These are phyloP conservation scores for Kodamaea anthophila DNA, from an alignment of 1,139 yeast species.

Conservation along the genomic window DNA sequence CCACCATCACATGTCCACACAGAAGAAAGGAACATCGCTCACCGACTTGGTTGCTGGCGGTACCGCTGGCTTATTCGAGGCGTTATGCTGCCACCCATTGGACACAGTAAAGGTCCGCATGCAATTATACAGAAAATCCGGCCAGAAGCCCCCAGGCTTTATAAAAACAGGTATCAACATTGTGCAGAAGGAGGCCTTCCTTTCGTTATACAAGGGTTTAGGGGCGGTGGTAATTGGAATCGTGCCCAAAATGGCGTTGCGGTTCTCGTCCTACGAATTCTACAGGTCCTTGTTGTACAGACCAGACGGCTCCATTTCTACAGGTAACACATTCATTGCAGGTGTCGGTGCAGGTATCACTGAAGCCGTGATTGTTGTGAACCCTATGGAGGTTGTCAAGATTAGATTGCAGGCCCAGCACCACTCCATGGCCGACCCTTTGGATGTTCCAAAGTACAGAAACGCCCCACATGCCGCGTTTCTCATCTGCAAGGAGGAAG, in stretches of 20 bases:
- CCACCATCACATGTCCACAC: constrained; percentile 22
- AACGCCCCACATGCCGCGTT: constrained; percentile 91
- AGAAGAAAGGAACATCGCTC: constrained; percentile 38
- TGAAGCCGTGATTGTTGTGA: constrained; percentile 90
- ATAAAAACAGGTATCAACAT: constrained; percentile 74
- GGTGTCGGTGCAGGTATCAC: constrained; percentile 98
- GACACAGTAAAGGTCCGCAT: constrained; percentile 94
- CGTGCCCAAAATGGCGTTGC: constrained; percentile 96
- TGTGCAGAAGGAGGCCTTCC: constrained; percentile 72
- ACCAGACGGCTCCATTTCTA: constrained; percentile 62
- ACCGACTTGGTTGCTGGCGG: constrained; percentile 93
- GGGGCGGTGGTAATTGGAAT: constrained; percentile 97
- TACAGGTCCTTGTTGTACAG: constrained; percentile 67
- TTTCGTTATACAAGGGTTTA: constrained; percentile 88
- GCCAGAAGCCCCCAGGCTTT: constrained; percentile 77
- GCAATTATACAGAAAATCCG: constrained; percentile 73
- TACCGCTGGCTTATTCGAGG: constrained; percentile 94
- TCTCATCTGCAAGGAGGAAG: constrained; percentile 85
- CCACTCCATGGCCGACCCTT: constrained; percentile 80
- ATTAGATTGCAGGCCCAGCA: constrained; percentile 95
- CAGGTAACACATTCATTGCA: constrained; percentile 73
- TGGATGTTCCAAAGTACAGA: constrained; percentile 76
- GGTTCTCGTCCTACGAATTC: constrained; percentile 90
- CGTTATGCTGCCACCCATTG: constrained; percentile 91
- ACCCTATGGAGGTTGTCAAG: constrained; percentile 96